Percentiles rank a stretch among this genome's conserved stretches.
phyloP scores from a whole-genome alignment of 768 basidiomycete genomes.

The Amylocystis lapponica region DNA sequence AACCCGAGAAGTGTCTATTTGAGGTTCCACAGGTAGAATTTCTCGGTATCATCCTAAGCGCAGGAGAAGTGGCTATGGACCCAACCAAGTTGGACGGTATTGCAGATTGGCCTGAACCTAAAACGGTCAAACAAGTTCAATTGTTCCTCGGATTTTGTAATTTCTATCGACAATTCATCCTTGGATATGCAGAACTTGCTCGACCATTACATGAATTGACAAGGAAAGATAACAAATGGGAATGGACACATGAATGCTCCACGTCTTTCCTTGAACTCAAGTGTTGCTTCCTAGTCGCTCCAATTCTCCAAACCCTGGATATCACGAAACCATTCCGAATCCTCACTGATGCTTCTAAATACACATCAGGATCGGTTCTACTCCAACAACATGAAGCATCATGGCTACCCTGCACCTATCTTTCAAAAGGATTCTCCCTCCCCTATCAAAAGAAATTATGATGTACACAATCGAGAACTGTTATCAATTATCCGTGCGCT shows the following conservation, averaged over 20 bases:
- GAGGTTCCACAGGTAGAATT: slow-evolving; percentile 19
- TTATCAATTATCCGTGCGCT: slow-evolving; percentile 38
- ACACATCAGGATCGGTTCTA: slow-evolving; percentile 11
- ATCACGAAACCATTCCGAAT: slow-evolving; percentile 10
- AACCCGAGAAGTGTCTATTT: slow-evolving; percentile 31
- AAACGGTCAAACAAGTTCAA: slow-evolving; percentile 14
- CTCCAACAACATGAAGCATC: slow-evolving; percentile 6
- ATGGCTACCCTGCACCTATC: slow-evolving; percentile 35
- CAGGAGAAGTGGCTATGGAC: slow-evolving; percentile 24
- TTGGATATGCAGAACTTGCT: slow-evolving; percentile 25
- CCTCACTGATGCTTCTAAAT: slow-evolving; percentile 17
- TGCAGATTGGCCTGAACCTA: slow-evolving; percentile 24
- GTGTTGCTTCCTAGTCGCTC: slow-evolving; percentile 10
- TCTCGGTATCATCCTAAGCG: slow-evolving; percentile 22
- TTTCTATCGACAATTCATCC: slow-evolving; percentile 26
- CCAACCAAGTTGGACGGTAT: slow-evolving; percentile 25
- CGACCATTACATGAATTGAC: slow-evolving; percentile 16
- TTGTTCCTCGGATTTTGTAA: slow-evolving; percentile 25
- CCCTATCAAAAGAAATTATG: slow-evolving; percentile 38
- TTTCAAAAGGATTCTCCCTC: slow-evolving; percentile 25
- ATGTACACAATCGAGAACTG: slow-evolving; percentile 41
- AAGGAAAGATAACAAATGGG: slow-evolving; percentile 11
- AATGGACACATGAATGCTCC: background rate
- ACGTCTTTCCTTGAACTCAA: slow-evolving; percentile 28
- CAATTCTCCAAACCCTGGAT: slow-evolving; percentile 17